Evolutionary conservation across 192 early-diverging fungal species (phyloP).

Genomic region (Podila epicladia): DNA sequence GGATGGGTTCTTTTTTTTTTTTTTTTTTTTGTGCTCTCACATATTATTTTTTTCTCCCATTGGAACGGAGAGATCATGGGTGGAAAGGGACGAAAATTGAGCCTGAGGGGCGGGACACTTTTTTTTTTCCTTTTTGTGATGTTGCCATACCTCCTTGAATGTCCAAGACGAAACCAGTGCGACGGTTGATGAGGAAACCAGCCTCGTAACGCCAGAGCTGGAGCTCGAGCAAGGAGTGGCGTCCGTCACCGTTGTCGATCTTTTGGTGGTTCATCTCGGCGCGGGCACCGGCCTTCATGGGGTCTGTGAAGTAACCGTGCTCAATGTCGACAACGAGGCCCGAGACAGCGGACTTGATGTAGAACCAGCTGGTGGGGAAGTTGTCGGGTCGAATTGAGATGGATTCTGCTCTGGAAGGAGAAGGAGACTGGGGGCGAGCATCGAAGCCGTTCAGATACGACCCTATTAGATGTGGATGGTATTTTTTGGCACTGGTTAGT

Average conservation of each 20-base stretch:
- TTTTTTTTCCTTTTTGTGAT: neutral
- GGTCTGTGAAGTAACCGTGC: slow-evolving; percentile 46
- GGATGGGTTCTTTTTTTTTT: slow-evolving; percentile 21
- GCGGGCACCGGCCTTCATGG: slow-evolving; percentile 51
- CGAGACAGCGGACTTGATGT: slow-evolving; percentile 47
- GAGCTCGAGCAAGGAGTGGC: slow-evolving; percentile 44
- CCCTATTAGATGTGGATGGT: slow-evolving; percentile 12
- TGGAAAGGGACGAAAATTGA: neutral
- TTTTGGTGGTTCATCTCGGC: slow-evolving; percentile 54
- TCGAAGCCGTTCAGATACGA: slow-evolving; percentile 20
- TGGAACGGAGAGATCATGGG: too few relatives aligned
- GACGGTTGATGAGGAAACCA: slow-evolving; percentile 52
- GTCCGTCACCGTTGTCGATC: slow-evolving; percentile 41
- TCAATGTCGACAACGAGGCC: slow-evolving; percentile 51
- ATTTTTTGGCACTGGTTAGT: neutral
- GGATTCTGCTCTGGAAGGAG: slow-evolving; percentile 47
- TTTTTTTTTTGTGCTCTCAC: slow-evolving; percentile 6
- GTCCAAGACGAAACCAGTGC: slow-evolving; percentile 49
- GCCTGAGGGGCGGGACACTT: too few relatives aligned
- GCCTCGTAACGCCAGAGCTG: slow-evolving; percentile 55
- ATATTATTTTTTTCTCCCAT: neutral
- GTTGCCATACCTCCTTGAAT: slow-evolving; percentile 38
- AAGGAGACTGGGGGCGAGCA: slow-evolving; percentile 20
- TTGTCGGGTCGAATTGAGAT: slow-evolving; percentile 49
- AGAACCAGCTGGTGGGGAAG: slow-evolving; percentile 50